Evolutionary conservation across 2,329 filamentous ascomycete species (phyloP), one percentile per base, ranked within the genome.

Genomic region (Nemania sp.): DNA sequence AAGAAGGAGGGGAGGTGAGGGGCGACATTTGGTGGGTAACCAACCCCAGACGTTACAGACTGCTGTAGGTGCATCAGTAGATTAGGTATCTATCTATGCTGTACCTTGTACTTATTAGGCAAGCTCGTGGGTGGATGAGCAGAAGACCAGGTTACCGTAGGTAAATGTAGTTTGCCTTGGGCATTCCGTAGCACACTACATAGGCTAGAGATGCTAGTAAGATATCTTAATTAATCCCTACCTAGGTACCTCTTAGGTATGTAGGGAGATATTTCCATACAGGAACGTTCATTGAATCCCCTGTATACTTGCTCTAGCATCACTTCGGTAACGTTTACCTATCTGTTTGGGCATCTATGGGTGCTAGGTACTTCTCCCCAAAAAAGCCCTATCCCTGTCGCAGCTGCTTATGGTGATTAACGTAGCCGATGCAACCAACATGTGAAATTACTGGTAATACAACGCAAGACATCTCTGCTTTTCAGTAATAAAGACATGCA

Each of bases 1-100:
- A 3, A 51, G 15, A 13, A 55, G 53, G 32, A 45, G 45, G 43
- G 35, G 47, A 43, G 22, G 49, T 53, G 58, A 61, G 58, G 59
- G 59, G 51, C 51, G 22, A 53, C 35, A 60, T 53, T 29, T 27
- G 49, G 49, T 26, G 47, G 22, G 35, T 22, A 5, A 45, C 26
- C 24, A 13, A 54, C 51, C 59, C 43, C 56, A 59, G 56, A 26
- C 27, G 10, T 20, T 51, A 11, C 11, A 11, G 32, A 11, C 6
- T 20, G 41, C 41, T 45, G 41, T 45, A 45, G 18, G 18, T 45
- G 18, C n/a, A 18, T 45, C 41, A 8, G 3, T 45, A 45, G 41
- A 18, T n/a, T n/a, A n/a, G n/a, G n/a, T n/a, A n/a, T n/a, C n/a
- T n/a, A n/a, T n/a, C n/a, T n/a, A n/a, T n/a, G n/a, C n/a, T n/a